A percentile compares a stretch with the other conserved stretches of the same genome.
phyloP scores from a whole-genome alignment of 176 grass and related monocot species.

The Triticum turgidum region DNA sequence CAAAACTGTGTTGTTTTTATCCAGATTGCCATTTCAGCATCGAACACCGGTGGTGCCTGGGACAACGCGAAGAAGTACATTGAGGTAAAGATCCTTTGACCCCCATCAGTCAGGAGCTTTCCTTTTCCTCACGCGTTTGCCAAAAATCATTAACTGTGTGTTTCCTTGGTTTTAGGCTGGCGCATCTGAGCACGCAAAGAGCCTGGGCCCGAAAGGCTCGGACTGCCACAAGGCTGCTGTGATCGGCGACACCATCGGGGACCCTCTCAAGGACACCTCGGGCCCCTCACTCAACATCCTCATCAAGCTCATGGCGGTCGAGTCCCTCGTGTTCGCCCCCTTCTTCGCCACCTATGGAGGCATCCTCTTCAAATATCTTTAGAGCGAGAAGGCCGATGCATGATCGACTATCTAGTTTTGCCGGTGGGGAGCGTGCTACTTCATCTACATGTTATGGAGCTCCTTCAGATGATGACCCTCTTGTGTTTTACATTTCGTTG shows the following conservation, averaged over 20 bases:
- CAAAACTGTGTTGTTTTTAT: not conserved
- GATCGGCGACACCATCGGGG: slow-evolving; percentile 91
- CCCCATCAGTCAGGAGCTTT: not conserved
- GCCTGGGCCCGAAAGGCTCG: slow-evolving; percentile 80
- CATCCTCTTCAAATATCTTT: slow-evolving; percentile 79
- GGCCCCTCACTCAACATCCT: slow-evolving; percentile 93
- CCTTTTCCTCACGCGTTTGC: not conserved
- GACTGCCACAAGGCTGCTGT: slow-evolving; percentile 91
- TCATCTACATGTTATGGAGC: slow-evolving; percentile 10
- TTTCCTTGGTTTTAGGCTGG: slow-evolving; percentile 63
- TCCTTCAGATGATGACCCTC: not conserved
- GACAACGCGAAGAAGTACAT: slow-evolving; percentile 97
- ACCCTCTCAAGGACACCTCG: slow-evolving; percentile 93
- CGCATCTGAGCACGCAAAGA: slow-evolving; percentile 73
- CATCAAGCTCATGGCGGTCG: slow-evolving; percentile 96
- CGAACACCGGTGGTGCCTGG: slow-evolving; percentile 94
- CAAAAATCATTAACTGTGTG: not conserved
- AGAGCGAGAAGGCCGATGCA: not conserved
- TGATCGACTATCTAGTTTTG: slow-evolving; percentile 20
- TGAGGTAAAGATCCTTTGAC: slow-evolving; percentile 51
- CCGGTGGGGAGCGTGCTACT: not conserved
- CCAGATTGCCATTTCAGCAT: slow-evolving; percentile 97
- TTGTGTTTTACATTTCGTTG: not conserved
- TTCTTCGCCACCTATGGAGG: slow-evolving; percentile 89
- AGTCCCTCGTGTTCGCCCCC: slow-evolving; percentile 91